These are phyloP conservation scores for Apiotrichum siamense DNA, from an alignment of 1,284 basidiomycete species.

Conservation along the genomic window DNA sequence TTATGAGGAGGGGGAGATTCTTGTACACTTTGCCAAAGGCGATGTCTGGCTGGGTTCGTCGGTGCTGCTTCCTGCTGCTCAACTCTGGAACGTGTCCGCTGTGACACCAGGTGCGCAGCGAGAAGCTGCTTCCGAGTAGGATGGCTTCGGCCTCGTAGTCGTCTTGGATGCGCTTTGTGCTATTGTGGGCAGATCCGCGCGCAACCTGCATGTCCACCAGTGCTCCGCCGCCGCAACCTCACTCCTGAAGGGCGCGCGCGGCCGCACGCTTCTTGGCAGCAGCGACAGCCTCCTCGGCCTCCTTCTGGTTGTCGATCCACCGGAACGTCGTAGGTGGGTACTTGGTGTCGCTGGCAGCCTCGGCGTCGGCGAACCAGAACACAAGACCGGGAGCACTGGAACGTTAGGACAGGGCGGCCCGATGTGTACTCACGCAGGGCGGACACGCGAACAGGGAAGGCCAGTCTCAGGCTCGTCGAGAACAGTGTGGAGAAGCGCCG, in stretches of 20 bases:
- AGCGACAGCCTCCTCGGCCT: constrained; percentile 45
- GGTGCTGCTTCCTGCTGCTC: no score
- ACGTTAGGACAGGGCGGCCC: neutral
- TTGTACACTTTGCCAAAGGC: no score
- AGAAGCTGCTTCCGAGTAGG: no score
- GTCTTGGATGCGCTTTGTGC: no score
- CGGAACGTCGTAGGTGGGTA: constrained; percentile 45
- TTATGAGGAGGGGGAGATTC: no score
- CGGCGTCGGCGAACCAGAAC: constrained; percentile 83
- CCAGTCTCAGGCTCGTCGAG: constrained; percentile 76
- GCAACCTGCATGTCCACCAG: no score
- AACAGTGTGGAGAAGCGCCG: constrained; percentile 67
- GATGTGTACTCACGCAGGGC: constrained; percentile 53
- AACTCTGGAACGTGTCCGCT: no score
- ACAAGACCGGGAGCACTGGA: constrained; percentile 66
- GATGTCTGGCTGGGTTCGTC: no score
- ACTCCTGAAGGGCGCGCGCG: constrained; percentile 22
- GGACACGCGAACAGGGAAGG: constrained; percentile 78
- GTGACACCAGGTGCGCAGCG: no score
- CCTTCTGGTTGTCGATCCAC: constrained; percentile 47
- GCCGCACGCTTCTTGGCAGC: constrained; percentile 33
- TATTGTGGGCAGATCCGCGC: no score
- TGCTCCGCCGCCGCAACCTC: neutral
- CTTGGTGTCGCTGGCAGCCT: constrained; percentile 56
- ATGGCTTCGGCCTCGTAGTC: no score